Evolutionary conservation across 1,284 basidiomycete genomes (phyloP), one percentile per base, ranked within the genome.

Genomic region (Trichosporon sp.): DNA sequence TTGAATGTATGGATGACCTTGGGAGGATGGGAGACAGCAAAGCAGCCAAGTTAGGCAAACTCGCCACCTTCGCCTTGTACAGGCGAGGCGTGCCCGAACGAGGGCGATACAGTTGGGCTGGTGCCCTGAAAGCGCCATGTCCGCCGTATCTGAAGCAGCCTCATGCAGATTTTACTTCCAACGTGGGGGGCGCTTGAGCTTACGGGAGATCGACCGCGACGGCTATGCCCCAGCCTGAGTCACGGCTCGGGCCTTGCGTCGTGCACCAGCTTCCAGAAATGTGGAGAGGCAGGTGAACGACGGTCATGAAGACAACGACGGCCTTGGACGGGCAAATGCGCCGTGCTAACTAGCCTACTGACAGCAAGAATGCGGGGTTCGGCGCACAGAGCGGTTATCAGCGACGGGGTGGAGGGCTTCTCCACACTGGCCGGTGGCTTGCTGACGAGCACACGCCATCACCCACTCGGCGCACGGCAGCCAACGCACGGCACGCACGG

Each of bases 251-350:
- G 51, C n/a, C 51, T 54, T 16, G 51, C 51, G 4, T 54, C 8
- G 19, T 8, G 21, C 51, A 16, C 51, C 48, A 19, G 19, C 40
- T 43, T 43, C 35, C 35, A 37, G 35, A 37, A 5, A 46, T 54
- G 51, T 16, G 51, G 51, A 54, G 51, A 61, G 26, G 12, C 14
- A 63, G 31, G 31, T 32, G 8, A n/a, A 7, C 32, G 31, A 35
- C 8, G 35, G 35, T 10, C 8, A 37, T 10, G 35, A 37, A 37
- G 35, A 7, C 35, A 37, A 37, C 35, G 8, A 37, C 31, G 59
- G 31, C 31, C 59, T 37, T 63, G 32, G 32, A 32, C 59, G 59
- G 59, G 59, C 59, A 63, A 63, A 63, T 63, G 59, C 16, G 59
- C 59, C 16, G 59, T 35, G 10, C 59, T n/a, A 35, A 63, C 59